A percentile compares a stretch with the other conserved stretches of the same genome.
These are phyloP conservation scores for Fusarium graminum DNA, from an alignment of 2,329 filamentous ascomycete species.

Conservation along the genomic window DNA sequence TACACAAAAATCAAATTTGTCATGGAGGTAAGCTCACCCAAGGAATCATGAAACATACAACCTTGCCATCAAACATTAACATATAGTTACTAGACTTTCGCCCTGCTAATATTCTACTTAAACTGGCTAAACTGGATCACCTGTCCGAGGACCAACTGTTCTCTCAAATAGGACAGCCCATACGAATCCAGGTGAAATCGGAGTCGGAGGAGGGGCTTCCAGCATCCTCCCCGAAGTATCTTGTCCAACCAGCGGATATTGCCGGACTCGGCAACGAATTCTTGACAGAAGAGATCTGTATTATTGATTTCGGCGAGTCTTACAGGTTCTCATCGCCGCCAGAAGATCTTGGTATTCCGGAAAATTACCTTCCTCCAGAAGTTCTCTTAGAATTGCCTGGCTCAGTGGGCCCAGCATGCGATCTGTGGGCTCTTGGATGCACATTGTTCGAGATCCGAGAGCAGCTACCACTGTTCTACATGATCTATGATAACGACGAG, in stretches of 20 bases:
- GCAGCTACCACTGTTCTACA: slow-evolving; percentile 49
- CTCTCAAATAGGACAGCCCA: slow-evolving; percentile 29
- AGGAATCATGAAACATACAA: accelerated
- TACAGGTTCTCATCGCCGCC: slow-evolving; percentile 29
- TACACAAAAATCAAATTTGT: slow-evolving; percentile 49
- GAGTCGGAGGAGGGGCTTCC: slow-evolving; percentile 22
- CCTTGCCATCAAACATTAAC: background rate
- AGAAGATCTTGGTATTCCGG: slow-evolving; percentile 47
- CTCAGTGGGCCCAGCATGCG: slow-evolving; percentile 37
- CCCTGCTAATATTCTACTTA: slow-evolving; percentile 48
- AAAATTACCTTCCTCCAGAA: slow-evolving; percentile 51
- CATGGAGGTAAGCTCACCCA: slow-evolving; percentile 45
- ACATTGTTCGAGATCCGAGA: slow-evolving; percentile 53
- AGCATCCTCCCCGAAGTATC: slow-evolving; percentile 39
- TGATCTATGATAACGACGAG: slow-evolving; percentile 50
- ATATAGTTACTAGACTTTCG: slow-evolving; percentile 39
- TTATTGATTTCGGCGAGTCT: slow-evolving; percentile 47
- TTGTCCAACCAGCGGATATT: slow-evolving; percentile 39
- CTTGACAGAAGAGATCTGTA: slow-evolving; percentile 33
- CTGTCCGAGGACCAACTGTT: slow-evolving; percentile 43
- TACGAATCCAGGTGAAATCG: slow-evolving; percentile 8
- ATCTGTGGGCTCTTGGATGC: slow-evolving; percentile 54
- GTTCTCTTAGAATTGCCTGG: slow-evolving; percentile 38
- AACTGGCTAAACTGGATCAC: slow-evolving; percentile 40
- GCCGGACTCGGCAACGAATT: slow-evolving; percentile 1